Evolutionary conservation across 2,329 filamentous ascomycete species (phyloP).

Genomic region (Exophiala bonariae): DNA sequence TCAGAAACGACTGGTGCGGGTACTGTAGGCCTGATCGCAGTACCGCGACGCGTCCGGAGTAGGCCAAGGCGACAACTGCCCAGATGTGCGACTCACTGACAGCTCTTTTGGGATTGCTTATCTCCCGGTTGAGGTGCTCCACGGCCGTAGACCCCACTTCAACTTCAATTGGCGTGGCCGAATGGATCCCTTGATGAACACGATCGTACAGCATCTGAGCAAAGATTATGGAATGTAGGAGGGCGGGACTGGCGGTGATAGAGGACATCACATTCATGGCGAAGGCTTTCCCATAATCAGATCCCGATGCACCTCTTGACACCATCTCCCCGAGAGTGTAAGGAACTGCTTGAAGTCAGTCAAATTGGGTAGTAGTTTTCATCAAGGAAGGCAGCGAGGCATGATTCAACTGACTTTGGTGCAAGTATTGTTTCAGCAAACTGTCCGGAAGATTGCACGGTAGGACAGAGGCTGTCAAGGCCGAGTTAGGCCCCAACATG

Average conservation of each 20-base stretch:
- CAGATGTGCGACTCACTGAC: conserved; percentile 35
- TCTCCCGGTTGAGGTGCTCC: conserved; percentile 33
- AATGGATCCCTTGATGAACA: neutral
- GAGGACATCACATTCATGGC: conserved; percentile 7
- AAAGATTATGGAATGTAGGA: conserved; percentile 12
- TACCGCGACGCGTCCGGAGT: conserved; percentile 28
- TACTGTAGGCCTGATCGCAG: conserved; percentile 17
- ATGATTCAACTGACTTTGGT: conserved; percentile 1
- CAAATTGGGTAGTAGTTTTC: neutral
- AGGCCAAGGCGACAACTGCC: conserved; percentile 36
- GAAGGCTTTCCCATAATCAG: conserved; percentile 8
- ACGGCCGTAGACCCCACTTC: conserved; percentile 30
- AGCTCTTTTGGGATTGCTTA: conserved; percentile 33
- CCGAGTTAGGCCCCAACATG: no score
- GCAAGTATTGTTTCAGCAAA: neutral
- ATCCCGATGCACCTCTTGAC: conserved; percentile 3
- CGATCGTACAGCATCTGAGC: conserved; percentile 10
- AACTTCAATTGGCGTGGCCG: conserved; percentile 3
- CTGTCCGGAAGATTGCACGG: no score
- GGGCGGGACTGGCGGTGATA: conserved; percentile 3
- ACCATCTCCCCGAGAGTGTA: conserved; percentile 6
- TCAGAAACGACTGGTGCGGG: conserved; percentile 36
- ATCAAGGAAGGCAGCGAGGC: neutral
- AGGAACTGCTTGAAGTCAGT: neutral
- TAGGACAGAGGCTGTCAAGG: no score